These are phyloP conservation scores for Prunus salicina DNA, from an alignment of 306 rosid species.

Conservation along the genomic window DNA sequence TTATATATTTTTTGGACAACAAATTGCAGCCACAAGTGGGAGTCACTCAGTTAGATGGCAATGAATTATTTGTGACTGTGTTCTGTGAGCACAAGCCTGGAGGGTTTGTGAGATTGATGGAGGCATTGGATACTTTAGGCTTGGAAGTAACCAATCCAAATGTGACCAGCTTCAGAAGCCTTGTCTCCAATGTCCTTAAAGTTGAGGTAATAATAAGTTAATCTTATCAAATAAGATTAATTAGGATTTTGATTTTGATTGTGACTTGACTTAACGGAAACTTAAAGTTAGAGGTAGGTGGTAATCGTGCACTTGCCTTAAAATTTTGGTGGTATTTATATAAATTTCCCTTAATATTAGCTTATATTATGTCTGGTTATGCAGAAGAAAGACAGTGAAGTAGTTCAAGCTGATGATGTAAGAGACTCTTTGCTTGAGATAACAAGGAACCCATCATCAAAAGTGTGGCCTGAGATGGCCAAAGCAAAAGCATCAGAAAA, in stretches of 20 bases:
- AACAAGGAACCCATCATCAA: constrained; percentile 43
- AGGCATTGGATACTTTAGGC: constrained; percentile 58
- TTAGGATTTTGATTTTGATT: too few species aligned
- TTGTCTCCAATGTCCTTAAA: constrained; percentile 72
- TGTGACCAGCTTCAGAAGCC: constrained; percentile 71
- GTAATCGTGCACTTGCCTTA: too few species aligned
- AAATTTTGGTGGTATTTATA: too few species aligned
- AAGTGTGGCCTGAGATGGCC: constrained; percentile 47
- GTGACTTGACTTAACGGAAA: too few species aligned
- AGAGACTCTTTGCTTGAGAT: constrained; percentile 68
- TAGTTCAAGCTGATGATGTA: constrained; percentile 65
- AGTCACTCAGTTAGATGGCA: constrained; percentile 62
- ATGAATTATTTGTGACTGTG: constrained; percentile 70
- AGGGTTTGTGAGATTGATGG: constrained; percentile 71
- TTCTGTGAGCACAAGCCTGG: constrained; percentile 74
- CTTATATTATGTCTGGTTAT: background rate
- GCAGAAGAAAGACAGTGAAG: constrained; percentile 64
- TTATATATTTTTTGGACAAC: background rate
- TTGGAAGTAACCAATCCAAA: constrained; percentile 72
- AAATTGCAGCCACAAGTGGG: constrained; percentile 73
- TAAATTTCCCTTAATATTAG: too few species aligned
- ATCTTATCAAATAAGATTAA: too few species aligned
- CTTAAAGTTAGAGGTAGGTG: too few species aligned
- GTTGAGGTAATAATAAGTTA: constrained; percentile 40
- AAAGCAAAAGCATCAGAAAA: constrained; percentile 28